These are phyloP conservation scores for Citrus maxima DNA, from an alignment of 345 rosid genomes.

Conservation along the genomic window DNA sequence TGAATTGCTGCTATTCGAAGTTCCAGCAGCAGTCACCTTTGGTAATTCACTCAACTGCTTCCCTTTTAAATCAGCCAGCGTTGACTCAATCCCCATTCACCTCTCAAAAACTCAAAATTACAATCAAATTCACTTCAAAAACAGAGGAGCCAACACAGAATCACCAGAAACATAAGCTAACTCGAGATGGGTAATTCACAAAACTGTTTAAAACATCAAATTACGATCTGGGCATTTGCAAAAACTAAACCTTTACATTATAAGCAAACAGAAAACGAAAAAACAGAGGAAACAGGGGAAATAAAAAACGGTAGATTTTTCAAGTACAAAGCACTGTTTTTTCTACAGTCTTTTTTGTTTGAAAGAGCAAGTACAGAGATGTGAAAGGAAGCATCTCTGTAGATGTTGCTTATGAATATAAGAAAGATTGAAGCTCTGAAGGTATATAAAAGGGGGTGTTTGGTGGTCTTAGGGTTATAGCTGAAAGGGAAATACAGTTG, in stretches of 20 bases:
- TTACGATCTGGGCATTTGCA: conserved; percentile 7
- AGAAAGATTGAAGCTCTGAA: background rate
- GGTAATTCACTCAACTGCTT: conserved; percentile 38
- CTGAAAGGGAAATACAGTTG: conserved; percentile 23
- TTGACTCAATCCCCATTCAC: conserved; percentile 66
- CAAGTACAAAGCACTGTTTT: background rate
- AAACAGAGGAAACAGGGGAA: conserved; percentile 12
- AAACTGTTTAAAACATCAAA: background rate
- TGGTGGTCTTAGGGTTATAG: conserved; percentile 14
- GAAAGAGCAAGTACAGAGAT: conserved; percentile 7
- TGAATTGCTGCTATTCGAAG: conserved; percentile 7
- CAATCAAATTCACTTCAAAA: background rate
- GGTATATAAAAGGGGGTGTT: conserved; percentile 12
- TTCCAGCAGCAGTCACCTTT: conserved; percentile 17
- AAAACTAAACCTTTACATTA: background rate
- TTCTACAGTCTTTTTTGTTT: background rate
- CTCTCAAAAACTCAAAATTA: conserved; percentile 3
- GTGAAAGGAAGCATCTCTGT: conserved; percentile 24
- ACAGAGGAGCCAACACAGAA: background rate
- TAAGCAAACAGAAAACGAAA: background rate
- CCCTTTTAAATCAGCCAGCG: conserved; percentile 32
- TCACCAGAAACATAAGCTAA: background rate
- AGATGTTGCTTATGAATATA: background rate
- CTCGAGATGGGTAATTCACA: background rate
- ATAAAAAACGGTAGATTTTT: background rate